Evolutionary conservation across 2,329 filamentous ascomycete genomes (phyloP).

Genomic region (Colletotrichum kahawae): DNA sequence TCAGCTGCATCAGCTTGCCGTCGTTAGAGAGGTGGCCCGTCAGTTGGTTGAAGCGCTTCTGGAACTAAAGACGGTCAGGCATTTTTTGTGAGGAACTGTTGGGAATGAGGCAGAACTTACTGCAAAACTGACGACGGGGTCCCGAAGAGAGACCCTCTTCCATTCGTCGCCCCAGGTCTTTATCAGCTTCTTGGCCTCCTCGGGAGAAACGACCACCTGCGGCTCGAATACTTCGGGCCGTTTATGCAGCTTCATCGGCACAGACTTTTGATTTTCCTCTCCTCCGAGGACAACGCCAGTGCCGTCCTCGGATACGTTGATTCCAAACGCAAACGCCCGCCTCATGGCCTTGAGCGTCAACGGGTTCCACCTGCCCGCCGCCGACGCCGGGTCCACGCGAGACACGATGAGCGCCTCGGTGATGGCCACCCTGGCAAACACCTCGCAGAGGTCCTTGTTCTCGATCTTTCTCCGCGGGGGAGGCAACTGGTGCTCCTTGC

Average conservation of each 20-base stretch:
- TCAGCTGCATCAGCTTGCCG: constrained; percentile 62
- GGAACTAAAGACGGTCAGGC: constrained; percentile 62
- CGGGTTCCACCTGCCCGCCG: constrained; percentile 29
- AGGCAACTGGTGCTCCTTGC: constrained; percentile 45
- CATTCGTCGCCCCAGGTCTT: constrained; percentile 59
- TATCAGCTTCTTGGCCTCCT: constrained; percentile 47
- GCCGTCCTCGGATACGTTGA: constrained; percentile 45
- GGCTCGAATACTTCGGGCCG: neutral
- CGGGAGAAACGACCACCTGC: constrained; percentile 31
- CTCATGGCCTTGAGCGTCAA: neutral
- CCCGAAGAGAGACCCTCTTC: constrained; percentile 61
- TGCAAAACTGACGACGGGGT: constrained; percentile 71
- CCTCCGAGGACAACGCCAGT: constrained; percentile 42
- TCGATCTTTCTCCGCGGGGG: constrained; percentile 40
- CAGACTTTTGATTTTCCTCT: constrained; percentile 20
- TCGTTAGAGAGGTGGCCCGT: constrained; percentile 81
- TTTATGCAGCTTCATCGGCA: constrained; percentile 12
- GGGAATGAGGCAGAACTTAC: constrained; percentile 54
- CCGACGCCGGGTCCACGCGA: constrained; percentile 6
- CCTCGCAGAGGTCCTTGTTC: constrained; percentile 49
- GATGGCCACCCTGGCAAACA: constrained; percentile 54
- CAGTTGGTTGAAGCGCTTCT: constrained; percentile 81
- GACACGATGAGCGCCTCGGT: constrained; percentile 54
- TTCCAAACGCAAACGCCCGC: constrained; percentile 35
- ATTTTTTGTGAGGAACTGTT: neutral